A percentile compares a stretch with the other conserved stretches of the same genome.
These are phyloP conservation scores for Bretziella fagacearum DNA, from an alignment of 2,329 filamentous ascomycete genomes.

Conservation along the genomic window DNA sequence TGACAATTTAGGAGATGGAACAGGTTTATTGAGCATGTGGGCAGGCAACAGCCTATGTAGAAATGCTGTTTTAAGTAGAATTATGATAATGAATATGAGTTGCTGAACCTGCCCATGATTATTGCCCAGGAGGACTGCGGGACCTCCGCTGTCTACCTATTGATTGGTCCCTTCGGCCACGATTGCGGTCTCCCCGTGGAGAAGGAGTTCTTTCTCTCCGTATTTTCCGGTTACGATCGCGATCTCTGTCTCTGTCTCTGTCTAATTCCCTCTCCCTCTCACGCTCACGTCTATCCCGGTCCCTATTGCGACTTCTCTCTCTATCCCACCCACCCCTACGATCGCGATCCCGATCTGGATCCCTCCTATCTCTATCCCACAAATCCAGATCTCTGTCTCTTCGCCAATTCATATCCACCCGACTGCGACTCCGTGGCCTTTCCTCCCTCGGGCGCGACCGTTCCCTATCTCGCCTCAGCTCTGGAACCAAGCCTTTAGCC, in stretches of 20 bases:
- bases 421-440: neutral
- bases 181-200: conserved; percentile 9
- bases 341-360: conserved; percentile 23
- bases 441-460: conserved; percentile 14
- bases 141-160: conserved; percentile 5
- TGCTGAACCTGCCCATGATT: neutral
- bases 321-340: conserved; percentile 19
- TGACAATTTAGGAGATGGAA: too few species aligned
- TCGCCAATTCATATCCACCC: too few species aligned
- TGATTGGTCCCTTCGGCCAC: conserved; percentile 6
- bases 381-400: conserved; percentile 20
- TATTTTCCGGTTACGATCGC: conserved; percentile 15
- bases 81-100: too few species aligned
- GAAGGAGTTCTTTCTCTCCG: conserved; percentile 3
- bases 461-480: conserved; percentile 16
- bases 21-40: too few species aligned
- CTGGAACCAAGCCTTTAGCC: conserved; percentile 36
- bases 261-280: conserved; percentile 18
- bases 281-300: conserved; percentile 20
- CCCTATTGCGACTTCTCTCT: conserved; percentile 18
- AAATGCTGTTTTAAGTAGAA: too few species aligned
- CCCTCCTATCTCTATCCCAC: conserved; percentile 20
- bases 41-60: too few species aligned
- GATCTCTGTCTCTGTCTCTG: conserved; percentile 20
- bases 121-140: neutral